phyloP scores from a whole-genome alignment of 768 basidiomycete species.

The Trametes meyenii region DNA sequence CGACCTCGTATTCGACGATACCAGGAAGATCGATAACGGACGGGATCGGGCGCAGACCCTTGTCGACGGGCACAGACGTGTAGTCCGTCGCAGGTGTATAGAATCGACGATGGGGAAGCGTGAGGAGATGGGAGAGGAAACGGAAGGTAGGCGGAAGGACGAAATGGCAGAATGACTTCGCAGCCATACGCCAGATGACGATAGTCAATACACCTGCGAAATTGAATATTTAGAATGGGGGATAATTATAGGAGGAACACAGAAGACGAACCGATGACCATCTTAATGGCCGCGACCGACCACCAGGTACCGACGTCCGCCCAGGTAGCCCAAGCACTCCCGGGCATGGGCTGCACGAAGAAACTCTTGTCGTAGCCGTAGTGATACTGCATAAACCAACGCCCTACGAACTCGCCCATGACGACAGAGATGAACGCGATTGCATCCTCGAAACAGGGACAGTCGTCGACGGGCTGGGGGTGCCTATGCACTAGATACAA shows the following conservation, averaged over 20 bases:
- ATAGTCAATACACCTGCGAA: conserved; percentile 70
- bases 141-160: conserved; percentile 87
- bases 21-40: conserved; percentile 80
- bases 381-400: conserved; percentile 58
- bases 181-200: conserved; percentile 86
- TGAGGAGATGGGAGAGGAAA: conserved; percentile 62
- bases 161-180: conserved; percentile 74
- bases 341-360: conserved; percentile 53
- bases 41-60: conserved; percentile 72
- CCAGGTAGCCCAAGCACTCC: conserved; percentile 49
- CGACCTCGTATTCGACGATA: conserved; percentile 32
- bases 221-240: neutral
- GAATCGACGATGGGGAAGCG: conserved; percentile 81
- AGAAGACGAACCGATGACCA: conserved; percentile 42
- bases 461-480: conserved; percentile 94
- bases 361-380: conserved; percentile 40
- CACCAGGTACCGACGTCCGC: conserved; percentile 42
- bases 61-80: conserved; percentile 62
- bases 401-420: conserved; percentile 67
- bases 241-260: neutral
- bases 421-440: conserved; percentile 90
- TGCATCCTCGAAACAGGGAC: conserved; percentile 97
- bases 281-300: conserved; percentile 41
- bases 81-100: conserved; percentile 95
- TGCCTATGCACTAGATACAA: conserved; percentile 83